Percentiles rank a stretch among this genome's conserved stretches.
These are phyloP conservation scores for Linnemannia zychae DNA, from an alignment of 192 early-diverging fungal genomes.

Conservation along the genomic window DNA sequence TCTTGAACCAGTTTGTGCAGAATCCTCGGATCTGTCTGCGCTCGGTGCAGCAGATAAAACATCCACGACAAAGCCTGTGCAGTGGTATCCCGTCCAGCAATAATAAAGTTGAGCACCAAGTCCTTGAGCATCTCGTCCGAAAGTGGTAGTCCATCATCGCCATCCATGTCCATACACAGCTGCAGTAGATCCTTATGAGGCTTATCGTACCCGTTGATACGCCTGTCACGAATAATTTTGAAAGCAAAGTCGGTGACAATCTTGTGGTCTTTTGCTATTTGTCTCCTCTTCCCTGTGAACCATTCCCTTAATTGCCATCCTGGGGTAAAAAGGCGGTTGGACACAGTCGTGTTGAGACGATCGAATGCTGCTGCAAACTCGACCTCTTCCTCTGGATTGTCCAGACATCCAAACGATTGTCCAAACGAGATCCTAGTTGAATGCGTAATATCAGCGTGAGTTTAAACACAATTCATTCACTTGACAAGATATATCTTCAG, in stretches of 20 bases:
- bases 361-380: conserved; percentile 66
- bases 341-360: conserved; percentile 47
- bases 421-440: conserved; percentile 28
- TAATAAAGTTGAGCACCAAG: conserved; percentile 58
- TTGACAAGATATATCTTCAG: not conserved
- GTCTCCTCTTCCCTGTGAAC: not conserved
- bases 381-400: not conserved
- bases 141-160: conserved; percentile 50
- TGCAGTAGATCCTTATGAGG: conserved; percentile 46
- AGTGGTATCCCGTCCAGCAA: conserved; percentile 35
- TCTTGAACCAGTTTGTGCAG: conserved; percentile 42
- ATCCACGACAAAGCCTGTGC: conserved; percentile 40
- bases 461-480: too few species aligned
- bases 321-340: conserved; percentile 17
- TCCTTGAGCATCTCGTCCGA: conserved; percentile 56
- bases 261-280: conserved; percentile 12
- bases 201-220: conserved; percentile 9
- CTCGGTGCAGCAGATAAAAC: conserved; percentile 36
- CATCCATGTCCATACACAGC: conserved; percentile 54
- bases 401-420: conserved; percentile 28
- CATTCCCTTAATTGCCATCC: conserved; percentile 31
- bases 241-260: conserved; percentile 26
- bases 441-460: too few species aligned
- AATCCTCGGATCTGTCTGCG: conserved; percentile 43
- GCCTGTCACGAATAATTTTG: conserved; percentile 26